Evolutionary conservation across 2,329 filamentous ascomycete species (phyloP).

Genomic region (Phialophora tarda): DNA sequence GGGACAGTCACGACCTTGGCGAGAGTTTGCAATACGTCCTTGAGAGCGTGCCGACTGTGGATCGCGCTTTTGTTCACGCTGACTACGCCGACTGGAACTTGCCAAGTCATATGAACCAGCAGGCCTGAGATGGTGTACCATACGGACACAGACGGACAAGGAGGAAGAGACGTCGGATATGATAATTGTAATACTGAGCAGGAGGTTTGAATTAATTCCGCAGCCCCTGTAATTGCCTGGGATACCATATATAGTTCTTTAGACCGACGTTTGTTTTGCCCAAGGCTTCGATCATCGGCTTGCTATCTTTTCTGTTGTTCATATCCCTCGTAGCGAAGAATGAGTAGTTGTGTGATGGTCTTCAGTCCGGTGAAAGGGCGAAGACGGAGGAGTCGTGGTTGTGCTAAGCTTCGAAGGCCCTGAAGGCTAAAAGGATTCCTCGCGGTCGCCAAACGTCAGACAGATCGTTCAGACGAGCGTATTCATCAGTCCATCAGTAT

Average conservation of each 20-base stretch:
- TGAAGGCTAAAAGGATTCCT: not conserved
- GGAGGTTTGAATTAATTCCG: not conserved
- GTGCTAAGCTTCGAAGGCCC: not conserved
- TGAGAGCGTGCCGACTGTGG: slow-evolving; percentile 80
- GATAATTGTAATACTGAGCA: not conserved
- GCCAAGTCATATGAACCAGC: slow-evolving; percentile 49
- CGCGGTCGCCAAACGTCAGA: not conserved
- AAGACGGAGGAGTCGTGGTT: not conserved
- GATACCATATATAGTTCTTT: not conserved
- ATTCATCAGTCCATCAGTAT: too few relatives aligned
- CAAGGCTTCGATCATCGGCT: not conserved
- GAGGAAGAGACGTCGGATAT: not conserved
- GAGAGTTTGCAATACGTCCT: slow-evolving; percentile 83
- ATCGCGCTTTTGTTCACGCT: slow-evolving; percentile 70
- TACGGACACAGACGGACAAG: not conserved
- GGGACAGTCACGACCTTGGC: slow-evolving; percentile 80
- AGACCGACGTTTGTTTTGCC: not conserved
- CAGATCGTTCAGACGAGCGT: too few relatives aligned
- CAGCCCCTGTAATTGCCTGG: not conserved
- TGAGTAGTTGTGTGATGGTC: not conserved
- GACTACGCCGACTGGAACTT: slow-evolving; percentile 50
- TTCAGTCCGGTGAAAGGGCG: not conserved
- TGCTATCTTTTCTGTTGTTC: not conserved
- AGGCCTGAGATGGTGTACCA: slow-evolving; percentile 21
- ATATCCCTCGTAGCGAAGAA: not conserved